phyloP scores from a whole-genome alignment of 257 asterid genomes.

The Gentiana macrophylla region DNA sequence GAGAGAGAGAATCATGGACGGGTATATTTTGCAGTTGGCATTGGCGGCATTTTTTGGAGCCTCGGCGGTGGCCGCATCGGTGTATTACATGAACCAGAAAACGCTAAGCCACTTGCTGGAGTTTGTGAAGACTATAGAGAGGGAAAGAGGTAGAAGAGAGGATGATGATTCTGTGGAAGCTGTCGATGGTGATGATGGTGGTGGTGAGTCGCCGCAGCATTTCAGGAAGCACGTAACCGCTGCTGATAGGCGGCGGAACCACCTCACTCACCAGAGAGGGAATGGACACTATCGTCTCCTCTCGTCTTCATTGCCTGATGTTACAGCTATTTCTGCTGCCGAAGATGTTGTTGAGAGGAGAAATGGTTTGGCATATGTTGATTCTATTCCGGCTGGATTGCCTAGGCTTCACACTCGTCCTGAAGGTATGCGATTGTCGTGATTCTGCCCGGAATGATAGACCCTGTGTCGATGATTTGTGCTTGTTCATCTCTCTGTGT shows the following conservation, averaged over 20 bases:
- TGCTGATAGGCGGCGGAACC: constrained; percentile 23
- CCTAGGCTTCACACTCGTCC: constrained; percentile 66
- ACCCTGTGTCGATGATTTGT: not conserved
- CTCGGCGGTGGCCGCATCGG: constrained; percentile 82
- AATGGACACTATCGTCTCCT: constrained; percentile 41
- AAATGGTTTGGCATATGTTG: constrained; percentile 47
- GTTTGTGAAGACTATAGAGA: constrained; percentile 70
- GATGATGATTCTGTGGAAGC: constrained; percentile 21
- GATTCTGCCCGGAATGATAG: constrained; percentile 15
- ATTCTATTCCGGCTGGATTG: constrained; percentile 57
- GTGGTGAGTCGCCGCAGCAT: constrained; percentile 34
- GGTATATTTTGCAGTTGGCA: constrained; percentile 68
- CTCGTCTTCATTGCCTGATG: constrained; percentile 64
- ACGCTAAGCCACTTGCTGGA: constrained; percentile 75
- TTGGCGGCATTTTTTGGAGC: constrained; percentile 95
- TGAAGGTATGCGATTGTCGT: constrained; percentile 47
- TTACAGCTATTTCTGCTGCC: constrained; percentile 28
- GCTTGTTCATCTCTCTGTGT: not conserved
- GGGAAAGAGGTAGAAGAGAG: constrained; percentile 35
- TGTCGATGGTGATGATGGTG: constrained; percentile 19
- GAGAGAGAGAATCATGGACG: constrained; percentile 36
- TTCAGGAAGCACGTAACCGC: constrained; percentile 28
- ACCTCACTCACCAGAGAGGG: constrained; percentile 28
- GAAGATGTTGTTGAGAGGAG: constrained; percentile 36
- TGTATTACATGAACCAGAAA: constrained; percentile 82